Conservation (phyloP, 805 yeast species). For the Candida ovalis region DNA sequence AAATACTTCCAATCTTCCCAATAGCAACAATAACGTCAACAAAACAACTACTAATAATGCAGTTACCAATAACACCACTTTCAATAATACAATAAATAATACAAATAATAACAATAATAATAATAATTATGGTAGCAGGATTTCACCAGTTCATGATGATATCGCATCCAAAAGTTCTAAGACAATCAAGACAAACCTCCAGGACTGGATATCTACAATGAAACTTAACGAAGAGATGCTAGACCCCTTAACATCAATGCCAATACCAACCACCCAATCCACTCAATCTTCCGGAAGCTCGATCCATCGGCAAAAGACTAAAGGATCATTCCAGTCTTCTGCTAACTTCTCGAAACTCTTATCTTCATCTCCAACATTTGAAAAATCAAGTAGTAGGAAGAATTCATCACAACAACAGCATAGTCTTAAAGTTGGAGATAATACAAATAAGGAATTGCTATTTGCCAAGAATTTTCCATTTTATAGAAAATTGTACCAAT, state of each 20-base stretch:
- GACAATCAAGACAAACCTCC: constrained; percentile 11
- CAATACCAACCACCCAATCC: constrained; percentile 18
- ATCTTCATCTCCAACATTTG: constrained; percentile 21
- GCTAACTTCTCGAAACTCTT: constrained; percentile 22
- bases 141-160: constrained; percentile 4
- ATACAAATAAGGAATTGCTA: constrained; percentile 49
- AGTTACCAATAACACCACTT: background rate
- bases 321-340: constrained; percentile 15
- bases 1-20: background rate
- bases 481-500: constrained; percentile 59
- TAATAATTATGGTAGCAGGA: constrained; percentile 1
- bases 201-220: constrained; percentile 23
- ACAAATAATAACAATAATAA: background rate
- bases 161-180: background rate
- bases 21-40: background rate
- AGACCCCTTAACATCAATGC: constrained; percentile 8
- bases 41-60: background rate
- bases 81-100: no score
- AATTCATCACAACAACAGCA: background rate
- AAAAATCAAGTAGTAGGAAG: constrained; percentile 7
- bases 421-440: background rate
- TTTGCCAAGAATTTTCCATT: constrained; percentile 82
- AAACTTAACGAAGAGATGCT: constrained; percentile 15
- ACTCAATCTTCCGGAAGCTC: constrained; percentile 18
- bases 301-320: constrained; percentile 16